Evolutionary conservation across 805 yeast species (phyloP).

Genomic region (Hanseniaspora meyeri): DNA sequence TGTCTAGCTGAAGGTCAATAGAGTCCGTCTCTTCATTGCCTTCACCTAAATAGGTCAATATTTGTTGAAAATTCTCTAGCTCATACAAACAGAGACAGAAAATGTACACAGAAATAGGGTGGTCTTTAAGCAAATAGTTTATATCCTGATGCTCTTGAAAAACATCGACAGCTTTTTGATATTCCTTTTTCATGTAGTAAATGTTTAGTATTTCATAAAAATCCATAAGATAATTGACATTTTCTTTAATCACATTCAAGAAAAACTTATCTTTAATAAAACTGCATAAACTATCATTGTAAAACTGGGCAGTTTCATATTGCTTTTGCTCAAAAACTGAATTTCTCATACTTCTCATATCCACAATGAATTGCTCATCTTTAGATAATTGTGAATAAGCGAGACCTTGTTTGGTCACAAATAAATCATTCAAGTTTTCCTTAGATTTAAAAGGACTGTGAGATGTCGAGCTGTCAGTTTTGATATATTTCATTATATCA

Average conservation of each 20-base stretch:
- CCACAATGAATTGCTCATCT: neutral
- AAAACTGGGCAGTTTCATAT: constrained; percentile 73
- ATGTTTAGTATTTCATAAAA: constrained; percentile 3
- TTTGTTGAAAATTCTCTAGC: constrained; percentile 74
- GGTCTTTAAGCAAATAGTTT: constrained; percentile 61
- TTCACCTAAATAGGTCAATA: constrained; percentile 74
- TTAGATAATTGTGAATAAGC: neutral
- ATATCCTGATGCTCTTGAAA: constrained; percentile 42
- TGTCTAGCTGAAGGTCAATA: neutral
- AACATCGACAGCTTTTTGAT: constrained; percentile 60
- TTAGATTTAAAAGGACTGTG: neutral
- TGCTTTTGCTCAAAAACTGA: constrained; percentile 49
- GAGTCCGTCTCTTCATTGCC: constrained; percentile 7
- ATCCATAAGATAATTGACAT: neutral
- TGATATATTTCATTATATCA: neutral
- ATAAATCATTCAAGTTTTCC: neutral
- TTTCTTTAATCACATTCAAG: constrained; percentile 1
- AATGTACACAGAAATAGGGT: constrained; percentile 49
- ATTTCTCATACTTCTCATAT: neutral
- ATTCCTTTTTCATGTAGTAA: neutral
- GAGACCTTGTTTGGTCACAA: neutral
- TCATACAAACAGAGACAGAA: constrained; percentile 42
- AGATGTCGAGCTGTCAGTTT: neutral
- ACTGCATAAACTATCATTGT: constrained; percentile 81
- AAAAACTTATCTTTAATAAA: constrained; percentile 81